These are phyloP conservation scores for Thuja plicata DNA, from an alignment of 83 land plant genomes.

Conservation along the genomic window DNA sequence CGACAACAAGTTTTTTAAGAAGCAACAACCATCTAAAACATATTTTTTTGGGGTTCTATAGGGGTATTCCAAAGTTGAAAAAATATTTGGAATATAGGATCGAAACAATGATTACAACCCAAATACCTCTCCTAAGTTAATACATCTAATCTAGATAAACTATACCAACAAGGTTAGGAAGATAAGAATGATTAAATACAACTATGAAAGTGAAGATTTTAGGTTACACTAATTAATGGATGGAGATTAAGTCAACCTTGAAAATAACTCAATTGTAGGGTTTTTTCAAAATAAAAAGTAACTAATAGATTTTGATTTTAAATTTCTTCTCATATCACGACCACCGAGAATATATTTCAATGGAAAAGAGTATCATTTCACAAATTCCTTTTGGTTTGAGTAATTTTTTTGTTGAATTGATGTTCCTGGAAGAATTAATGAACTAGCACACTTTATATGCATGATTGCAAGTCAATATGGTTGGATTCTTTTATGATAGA, in stretches of 20 bases:
- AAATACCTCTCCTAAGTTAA: no score
- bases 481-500: neutral
- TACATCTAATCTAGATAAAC: no score
- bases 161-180: no score
- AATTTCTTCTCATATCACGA: neutral
- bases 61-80: no score
- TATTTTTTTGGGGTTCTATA: no score
- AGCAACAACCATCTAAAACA: no score
- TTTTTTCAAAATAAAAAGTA: neutral
- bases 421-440: neutral
- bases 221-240: neutral
- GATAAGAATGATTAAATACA: neutral
- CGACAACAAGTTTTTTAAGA: no score
- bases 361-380: neutral
- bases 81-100: no score
- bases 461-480: neutral
- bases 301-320: neutral
- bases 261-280: neutral
- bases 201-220: neutral
- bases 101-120: no score
- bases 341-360: neutral
- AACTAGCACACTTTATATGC: neutral
- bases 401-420: neutral
- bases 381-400: neutral
- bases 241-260: neutral